A percentile compares a stretch with the other conserved stretches of the same genome.
Conservation (phyloP, 2,329 filamentous ascomycete genomes). For the Xylariaceae sp. region DNA sequence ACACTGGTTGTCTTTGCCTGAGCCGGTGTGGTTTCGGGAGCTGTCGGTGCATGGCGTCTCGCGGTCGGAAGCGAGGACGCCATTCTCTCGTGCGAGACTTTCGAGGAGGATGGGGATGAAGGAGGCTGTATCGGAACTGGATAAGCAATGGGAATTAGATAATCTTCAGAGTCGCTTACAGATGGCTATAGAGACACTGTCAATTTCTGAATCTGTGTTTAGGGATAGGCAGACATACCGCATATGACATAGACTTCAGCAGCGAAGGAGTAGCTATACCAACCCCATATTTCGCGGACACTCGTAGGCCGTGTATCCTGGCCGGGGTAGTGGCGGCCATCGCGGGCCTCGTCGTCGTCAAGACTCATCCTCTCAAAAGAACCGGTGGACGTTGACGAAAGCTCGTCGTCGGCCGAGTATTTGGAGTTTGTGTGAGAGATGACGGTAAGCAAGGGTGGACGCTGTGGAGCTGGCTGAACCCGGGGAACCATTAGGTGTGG, state of each 20-base stretch:
- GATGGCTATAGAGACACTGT: slow-evolving; percentile 18
- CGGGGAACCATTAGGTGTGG: too few species aligned
- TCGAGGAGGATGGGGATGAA: slow-evolving; percentile 96
- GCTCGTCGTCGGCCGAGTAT: slow-evolving; percentile 70
- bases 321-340: slow-evolving; percentile 61
- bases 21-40: slow-evolving; percentile 43
- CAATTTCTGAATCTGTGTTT: slow-evolving; percentile 1
- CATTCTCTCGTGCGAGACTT: slow-evolving; percentile 87
- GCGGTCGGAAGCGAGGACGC: slow-evolving; percentile 76
- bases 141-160: too few species aligned
- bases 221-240: slow-evolving; percentile 54
- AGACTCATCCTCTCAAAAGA: slow-evolving; percentile 33
- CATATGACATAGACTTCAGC: slow-evolving; percentile 96
- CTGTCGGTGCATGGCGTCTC: slow-evolving; percentile 69
- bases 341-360: slow-evolving; percentile 33
- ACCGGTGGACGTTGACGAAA: slow-evolving; percentile 43
- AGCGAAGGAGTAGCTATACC: slow-evolving; percentile 96
- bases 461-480: too few species aligned
- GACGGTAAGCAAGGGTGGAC: too few species aligned
- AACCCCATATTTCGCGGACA: slow-evolving; percentile 80
- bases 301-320: slow-evolving; percentile 90
- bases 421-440: slow-evolving; percentile 59
- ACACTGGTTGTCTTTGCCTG: slow-evolving; percentile 62
- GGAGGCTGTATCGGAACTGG: slow-evolving; percentile 56
- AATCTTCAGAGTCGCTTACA: slow-evolving; percentile 23